A percentile compares a stretch with the other conserved stretches of the same genome.
phyloP scores from a whole-genome alignment of 495 filamentous ascomycete species.

The Talaromyces nanjingensis region DNA sequence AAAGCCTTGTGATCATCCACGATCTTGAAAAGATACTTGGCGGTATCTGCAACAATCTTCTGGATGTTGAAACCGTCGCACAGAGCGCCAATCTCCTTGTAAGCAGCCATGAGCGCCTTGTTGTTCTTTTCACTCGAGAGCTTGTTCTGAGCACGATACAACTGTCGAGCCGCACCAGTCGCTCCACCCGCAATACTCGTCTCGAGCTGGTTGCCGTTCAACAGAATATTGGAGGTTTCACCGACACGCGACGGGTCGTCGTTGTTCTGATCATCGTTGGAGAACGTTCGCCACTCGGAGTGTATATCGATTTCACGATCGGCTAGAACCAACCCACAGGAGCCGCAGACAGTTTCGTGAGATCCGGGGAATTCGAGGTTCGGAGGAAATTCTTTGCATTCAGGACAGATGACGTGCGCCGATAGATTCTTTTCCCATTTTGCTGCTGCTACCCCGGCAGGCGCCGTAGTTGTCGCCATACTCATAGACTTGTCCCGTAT shows the following conservation, averaged over 20 bases:
- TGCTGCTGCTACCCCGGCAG: conserved; percentile 11
- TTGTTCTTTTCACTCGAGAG: conserved; percentile 78
- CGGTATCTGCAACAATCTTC: conserved; percentile 70
- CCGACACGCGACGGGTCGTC: conserved; percentile 98
- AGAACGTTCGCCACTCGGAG: conserved; percentile 97
- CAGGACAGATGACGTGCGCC: conserved; percentile 71
- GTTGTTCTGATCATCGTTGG: conserved; percentile 91
- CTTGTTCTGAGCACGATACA: conserved; percentile 84
- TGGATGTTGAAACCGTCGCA: conserved; percentile 82
- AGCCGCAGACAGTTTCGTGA: conserved; percentile 87
- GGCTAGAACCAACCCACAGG: conserved; percentile 85
- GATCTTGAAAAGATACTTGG: conserved; percentile 90
- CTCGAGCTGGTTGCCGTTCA: conserved; percentile 88
- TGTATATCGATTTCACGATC: conserved; percentile 90
- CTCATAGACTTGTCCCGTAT: conserved; percentile 12
- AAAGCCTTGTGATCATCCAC: conserved; percentile 87
- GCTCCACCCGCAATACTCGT: conserved; percentile 81
- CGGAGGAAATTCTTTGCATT: conserved; percentile 86
- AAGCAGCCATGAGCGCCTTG: conserved; percentile 70
- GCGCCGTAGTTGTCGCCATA: conserved; percentile 28
- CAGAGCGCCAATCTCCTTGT: conserved; percentile 81
- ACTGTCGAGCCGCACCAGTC: conserved; percentile 62
- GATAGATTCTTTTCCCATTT: conserved; percentile 74
- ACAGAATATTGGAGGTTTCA: conserved; percentile 76
- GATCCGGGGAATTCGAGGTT: conserved; percentile 91